Conservation (phyloP, 1,284 basidiomycete species). For the Sanguinoderma infundibulare region DNA sequence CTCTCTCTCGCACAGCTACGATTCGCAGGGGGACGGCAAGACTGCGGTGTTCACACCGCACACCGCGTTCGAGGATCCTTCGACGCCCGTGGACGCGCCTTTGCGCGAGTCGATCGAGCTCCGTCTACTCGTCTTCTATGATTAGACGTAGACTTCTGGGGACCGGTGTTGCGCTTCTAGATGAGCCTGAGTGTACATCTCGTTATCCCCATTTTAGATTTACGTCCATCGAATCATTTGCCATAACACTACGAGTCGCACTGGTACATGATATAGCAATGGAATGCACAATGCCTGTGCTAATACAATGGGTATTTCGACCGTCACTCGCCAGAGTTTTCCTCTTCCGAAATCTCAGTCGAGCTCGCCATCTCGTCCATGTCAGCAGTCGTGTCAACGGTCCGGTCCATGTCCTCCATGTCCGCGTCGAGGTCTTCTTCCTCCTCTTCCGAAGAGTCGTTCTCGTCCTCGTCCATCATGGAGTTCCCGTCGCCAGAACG, state of each 20-base stretch:
- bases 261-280: neutral
- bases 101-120: constrained; percentile 62
- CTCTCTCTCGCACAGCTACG: constrained; percentile 45
- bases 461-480: constrained; percentile 41
- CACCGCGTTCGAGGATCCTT: constrained; percentile 58
- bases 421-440: constrained; percentile 65
- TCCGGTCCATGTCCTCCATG: constrained; percentile 76
- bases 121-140: constrained; percentile 63
- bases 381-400: constrained; percentile 42
- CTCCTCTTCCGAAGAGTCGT: constrained; percentile 39
- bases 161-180: too few relatives aligned
- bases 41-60: constrained; percentile 62
- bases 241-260: too few relatives aligned
- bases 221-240: too few relatives aligned
- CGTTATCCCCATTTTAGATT: too few relatives aligned
- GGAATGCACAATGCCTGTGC: neutral
- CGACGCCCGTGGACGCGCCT: constrained; percentile 52
- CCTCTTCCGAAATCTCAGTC: constrained; percentile 20
- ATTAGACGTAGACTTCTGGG: constrained; percentile 37
- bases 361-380: constrained; percentile 32
- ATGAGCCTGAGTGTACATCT: too few relatives aligned
- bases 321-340: constrained; percentile 11
- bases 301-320: neutral
- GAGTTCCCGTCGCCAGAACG: constrained; percentile 42
- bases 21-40: constrained; percentile 54